These are phyloP conservation scores for Elaeagnus macrophylla DNA, from an alignment of 306 rosid species.

Conservation along the genomic window DNA sequence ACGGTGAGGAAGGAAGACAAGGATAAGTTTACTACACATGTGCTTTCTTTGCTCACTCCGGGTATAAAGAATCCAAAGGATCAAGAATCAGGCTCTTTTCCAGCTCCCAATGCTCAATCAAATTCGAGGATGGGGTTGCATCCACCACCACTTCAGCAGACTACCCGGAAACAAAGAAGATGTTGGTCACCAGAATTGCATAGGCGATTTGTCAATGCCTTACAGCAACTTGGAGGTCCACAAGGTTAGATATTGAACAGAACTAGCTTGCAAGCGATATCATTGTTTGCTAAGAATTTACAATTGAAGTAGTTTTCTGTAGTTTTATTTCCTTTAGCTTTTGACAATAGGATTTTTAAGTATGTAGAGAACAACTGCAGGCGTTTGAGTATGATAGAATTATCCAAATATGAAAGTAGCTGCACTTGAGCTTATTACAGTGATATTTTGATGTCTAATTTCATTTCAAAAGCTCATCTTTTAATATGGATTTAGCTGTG, in stretches of 20 bases:
- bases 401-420: background rate
- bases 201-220: constrained; percentile 65
- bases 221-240: constrained; percentile 95
- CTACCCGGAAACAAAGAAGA: constrained; percentile 74
- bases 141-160: constrained; percentile 44
- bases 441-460: background rate
- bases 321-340: constrained; percentile 9
- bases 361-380: constrained; percentile 8
- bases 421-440: background rate
- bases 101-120: constrained; percentile 37
- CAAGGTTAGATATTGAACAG: constrained; percentile 55
- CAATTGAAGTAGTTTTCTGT: constrained; percentile 17
- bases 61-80: constrained; percentile 46
- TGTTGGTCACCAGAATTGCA: constrained; percentile 99
- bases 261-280: constrained; percentile 2
- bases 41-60: constrained; percentile 60
- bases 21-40: constrained; percentile 45
- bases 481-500: background rate
- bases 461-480: constrained; percentile 16
- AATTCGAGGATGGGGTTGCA: constrained; percentile 27
- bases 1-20: constrained; percentile 51
- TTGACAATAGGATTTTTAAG: background rate
- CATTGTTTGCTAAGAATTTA: constrained; percentile 7
- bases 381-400: constrained; percentile 11
- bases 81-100: constrained; percentile 40